phyloP scores from a whole-genome alignment of 805 yeast genomes.

The Cyberlindnera mycetangii region DNA sequence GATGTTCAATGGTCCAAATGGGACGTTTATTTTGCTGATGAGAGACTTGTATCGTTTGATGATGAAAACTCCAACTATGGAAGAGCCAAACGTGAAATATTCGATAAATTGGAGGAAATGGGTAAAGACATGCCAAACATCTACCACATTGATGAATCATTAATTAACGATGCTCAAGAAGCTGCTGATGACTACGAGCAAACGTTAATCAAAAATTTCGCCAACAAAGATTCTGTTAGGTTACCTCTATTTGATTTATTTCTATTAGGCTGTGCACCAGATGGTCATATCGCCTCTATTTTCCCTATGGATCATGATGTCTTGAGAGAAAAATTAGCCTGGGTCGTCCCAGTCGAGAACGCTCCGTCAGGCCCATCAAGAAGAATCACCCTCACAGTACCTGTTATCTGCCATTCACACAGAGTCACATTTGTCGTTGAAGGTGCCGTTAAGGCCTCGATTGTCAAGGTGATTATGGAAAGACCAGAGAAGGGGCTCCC shows the following conservation, averaged over 20 bases:
- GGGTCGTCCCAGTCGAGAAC: slow-evolving; percentile 91
- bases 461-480: slow-evolving; percentile 88
- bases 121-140: slow-evolving; percentile 57
- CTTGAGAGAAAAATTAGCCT: slow-evolving; percentile 84
- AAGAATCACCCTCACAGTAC: slow-evolving; percentile 87
- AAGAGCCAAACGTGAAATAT: slow-evolving; percentile 75
- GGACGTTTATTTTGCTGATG: slow-evolving; percentile 97
- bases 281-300: slow-evolving; percentile 95
- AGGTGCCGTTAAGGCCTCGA: slow-evolving; percentile 93
- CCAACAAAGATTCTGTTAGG: slow-evolving; percentile 93
- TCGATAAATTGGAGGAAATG: slow-evolving; percentile 54
- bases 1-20: slow-evolving; percentile 89
- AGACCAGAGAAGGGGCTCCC: slow-evolving; percentile 97
- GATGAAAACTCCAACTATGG: slow-evolving; percentile 86
- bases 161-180: slow-evolving; percentile 79
- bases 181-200: slow-evolving; percentile 94
- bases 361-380: slow-evolving; percentile 87
- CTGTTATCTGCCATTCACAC: slow-evolving; percentile 91
- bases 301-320: slow-evolving; percentile 87
- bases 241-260: slow-evolving; percentile 92
- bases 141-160: slow-evolving; percentile 75
- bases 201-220: slow-evolving; percentile 81
- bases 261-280: slow-evolving; percentile 96
- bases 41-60: slow-evolving; percentile 85
- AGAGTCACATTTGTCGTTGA: slow-evolving; percentile 94